A percentile compares a stretch with the other conserved stretches of the same genome.
These are phyloP conservation scores for Penicillium mononematosum DNA, from an alignment of 495 filamentous ascomycete genomes.

Conservation along the genomic window DNA sequence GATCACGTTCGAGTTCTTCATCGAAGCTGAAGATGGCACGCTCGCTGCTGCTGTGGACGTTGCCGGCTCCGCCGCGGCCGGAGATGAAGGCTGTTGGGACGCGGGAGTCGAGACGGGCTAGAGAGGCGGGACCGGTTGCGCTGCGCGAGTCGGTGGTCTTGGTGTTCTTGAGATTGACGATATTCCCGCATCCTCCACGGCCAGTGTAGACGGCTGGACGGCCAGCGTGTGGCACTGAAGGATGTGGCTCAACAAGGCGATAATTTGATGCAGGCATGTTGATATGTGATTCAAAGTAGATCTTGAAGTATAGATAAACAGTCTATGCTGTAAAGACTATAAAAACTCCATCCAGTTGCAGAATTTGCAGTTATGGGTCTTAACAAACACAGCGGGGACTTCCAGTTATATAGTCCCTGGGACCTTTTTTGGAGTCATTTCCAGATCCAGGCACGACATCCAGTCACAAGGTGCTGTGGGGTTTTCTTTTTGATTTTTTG, in stretches of 20 bases:
- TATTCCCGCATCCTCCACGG: conserved; percentile 85
- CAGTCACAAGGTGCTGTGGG: conserved; percentile 28
- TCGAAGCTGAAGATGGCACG: conserved; percentile 84
- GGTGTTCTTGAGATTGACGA: conserved; percentile 65
- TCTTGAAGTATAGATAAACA: conserved; percentile 13
- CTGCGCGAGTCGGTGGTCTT: conserved; percentile 52
- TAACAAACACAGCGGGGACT: conserved; percentile 6
- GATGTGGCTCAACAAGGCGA: conserved; percentile 79
- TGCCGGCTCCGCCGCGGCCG: conserved; percentile 89
- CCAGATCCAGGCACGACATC: conserved; percentile 27
- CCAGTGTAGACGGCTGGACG: conserved; percentile 68
- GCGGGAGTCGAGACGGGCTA: conserved; percentile 44
- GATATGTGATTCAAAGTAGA: conserved; percentile 11
- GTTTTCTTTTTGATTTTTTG: conserved; percentile 15
- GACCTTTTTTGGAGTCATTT: conserved; percentile 12
- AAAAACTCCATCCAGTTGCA: conserved; percentile 21
- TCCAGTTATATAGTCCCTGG: conserved; percentile 8
- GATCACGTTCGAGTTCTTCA: conserved; percentile 79
- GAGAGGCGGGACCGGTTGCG: conserved; percentile 56
- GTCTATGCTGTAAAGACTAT: conserved; percentile 23
- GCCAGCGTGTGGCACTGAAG: conserved; percentile 60
- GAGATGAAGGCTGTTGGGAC: conserved; percentile 58
- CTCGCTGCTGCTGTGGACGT: conserved; percentile 65
- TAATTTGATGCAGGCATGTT: conserved; percentile 46
- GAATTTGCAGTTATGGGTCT: conserved; percentile 7